These are phyloP conservation scores for Ogataea zsoltii DNA, from an alignment of 805 yeast species.

Conservation along the genomic window DNA sequence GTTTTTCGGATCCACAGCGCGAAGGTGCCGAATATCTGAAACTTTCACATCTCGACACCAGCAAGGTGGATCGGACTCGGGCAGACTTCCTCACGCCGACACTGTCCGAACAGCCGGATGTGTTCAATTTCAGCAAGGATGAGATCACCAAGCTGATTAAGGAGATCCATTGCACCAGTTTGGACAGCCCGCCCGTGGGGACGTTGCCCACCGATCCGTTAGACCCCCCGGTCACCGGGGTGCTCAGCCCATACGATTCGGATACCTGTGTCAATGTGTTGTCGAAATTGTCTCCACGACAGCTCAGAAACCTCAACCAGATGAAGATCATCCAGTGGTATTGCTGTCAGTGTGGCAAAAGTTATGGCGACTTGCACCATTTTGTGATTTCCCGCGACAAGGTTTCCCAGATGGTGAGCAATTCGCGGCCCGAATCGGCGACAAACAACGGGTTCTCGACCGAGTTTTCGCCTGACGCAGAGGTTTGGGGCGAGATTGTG, in stretches of 20 bases:
- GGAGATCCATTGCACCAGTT: slow-evolving; percentile 14
- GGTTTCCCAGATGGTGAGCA: not conserved
- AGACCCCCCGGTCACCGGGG: no score
- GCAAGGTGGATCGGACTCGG: not conserved
- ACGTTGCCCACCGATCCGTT: no score
- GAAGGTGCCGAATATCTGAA: not conserved
- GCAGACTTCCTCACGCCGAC: slow-evolving; percentile 14
- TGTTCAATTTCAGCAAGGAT: slow-evolving; percentile 16
- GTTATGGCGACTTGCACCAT: slow-evolving; percentile 29
- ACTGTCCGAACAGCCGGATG: slow-evolving; percentile 7
- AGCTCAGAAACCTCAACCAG: slow-evolving; percentile 13
- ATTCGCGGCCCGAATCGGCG: slow-evolving; percentile 2
- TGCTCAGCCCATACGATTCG: not conserved
- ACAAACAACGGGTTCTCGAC: not conserved
- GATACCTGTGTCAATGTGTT: slow-evolving; percentile 13
- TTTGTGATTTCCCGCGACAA: slow-evolving; percentile 11
- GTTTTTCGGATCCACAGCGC: slow-evolving; percentile 2
- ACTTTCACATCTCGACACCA: not conserved
- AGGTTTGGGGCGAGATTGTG: slow-evolving; percentile 14
- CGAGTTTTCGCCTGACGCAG: slow-evolving; percentile 7
- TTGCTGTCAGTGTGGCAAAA: slow-evolving; percentile 34
- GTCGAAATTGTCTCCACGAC: slow-evolving; percentile 4
- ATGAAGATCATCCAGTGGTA: slow-evolving; percentile 34
- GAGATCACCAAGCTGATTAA: slow-evolving; percentile 15
- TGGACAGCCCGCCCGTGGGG: not conserved